A percentile compares a stretch with the other conserved stretches of the same genome.
Evolutionary conservation across 768 basidiomycete species (phyloP).

Genomic region (Termitomyces sp.): DNA sequence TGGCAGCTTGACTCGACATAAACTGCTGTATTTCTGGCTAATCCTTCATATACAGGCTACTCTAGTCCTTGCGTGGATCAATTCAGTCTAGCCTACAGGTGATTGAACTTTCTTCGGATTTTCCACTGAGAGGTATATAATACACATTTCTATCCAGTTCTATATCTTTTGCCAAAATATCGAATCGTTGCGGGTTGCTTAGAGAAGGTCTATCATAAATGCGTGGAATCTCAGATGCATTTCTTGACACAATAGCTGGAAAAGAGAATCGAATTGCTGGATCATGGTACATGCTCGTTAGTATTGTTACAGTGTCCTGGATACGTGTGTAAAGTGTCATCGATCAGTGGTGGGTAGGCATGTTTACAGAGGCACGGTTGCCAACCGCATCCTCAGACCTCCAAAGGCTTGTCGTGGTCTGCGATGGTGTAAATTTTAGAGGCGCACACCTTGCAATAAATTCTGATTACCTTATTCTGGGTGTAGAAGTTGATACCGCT

Average conservation of each 20-base stretch:
- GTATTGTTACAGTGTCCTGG: not conserved
- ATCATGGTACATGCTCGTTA: not conserved
- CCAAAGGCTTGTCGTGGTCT: conserved; percentile 95
- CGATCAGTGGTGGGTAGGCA: conserved; percentile 72
- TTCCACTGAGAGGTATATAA: conserved; percentile 72
- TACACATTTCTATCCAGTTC: not conserved
- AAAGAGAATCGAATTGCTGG: conserved; percentile 14
- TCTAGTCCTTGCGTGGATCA: no score
- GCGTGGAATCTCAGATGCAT: conserved; percentile 67
- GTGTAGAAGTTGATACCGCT: conserved; percentile 96
- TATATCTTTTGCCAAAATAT: not conserved
- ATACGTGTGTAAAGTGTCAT: no score
- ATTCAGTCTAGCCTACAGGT: no score
- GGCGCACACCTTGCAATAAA: not conserved
- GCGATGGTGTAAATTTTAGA: not conserved
- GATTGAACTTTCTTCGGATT: conserved; percentile 33
- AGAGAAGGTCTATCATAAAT: conserved; percentile 74
- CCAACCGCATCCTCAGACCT: conserved; percentile 79
- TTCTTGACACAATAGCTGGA: conserved; percentile 59
- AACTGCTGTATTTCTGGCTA: no score
- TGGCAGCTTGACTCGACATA: no score
- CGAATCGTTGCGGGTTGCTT: conserved; percentile 40
- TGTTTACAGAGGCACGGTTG: conserved; percentile 75
- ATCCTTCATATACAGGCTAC: no score
- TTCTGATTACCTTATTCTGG: conserved; percentile 68